Evolutionary conservation across 129 eudicot genomes (phyloP).

Genomic region (sunflower (Helianthus annuus)): DNA sequence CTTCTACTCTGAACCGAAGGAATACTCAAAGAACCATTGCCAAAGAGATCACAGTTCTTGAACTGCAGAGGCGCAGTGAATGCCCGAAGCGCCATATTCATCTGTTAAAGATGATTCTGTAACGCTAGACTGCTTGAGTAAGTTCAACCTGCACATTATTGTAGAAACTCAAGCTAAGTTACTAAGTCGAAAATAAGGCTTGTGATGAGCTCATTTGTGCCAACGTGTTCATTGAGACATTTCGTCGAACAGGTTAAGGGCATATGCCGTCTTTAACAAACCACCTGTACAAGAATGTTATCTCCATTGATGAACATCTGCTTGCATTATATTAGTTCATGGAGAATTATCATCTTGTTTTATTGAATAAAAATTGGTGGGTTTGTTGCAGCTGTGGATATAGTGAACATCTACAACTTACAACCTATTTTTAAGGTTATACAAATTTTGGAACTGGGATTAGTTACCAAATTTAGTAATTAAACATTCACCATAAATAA

Average conservation of each 20-base stretch:
- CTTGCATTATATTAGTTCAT: background rate
- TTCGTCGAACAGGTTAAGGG: slow-evolving; percentile 30
- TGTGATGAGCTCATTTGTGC: background rate
- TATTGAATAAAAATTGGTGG: no score
- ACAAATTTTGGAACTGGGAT: background rate
- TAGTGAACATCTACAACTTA: background rate
- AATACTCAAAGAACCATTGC: slow-evolving; percentile 24
- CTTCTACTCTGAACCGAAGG: slow-evolving; percentile 32
- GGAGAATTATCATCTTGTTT: background rate
- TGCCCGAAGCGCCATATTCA: slow-evolving; percentile 43
- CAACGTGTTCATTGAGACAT: slow-evolving; percentile 24
- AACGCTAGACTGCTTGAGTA: slow-evolving; percentile 5
- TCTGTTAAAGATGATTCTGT: slow-evolving; percentile 7
- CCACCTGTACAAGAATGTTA: background rate
- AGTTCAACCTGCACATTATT: slow-evolving; percentile 16
- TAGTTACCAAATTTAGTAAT: no score
- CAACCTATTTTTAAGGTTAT: background rate
- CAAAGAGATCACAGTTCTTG: slow-evolving; percentile 48
- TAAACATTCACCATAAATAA: background rate
- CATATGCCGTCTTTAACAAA: background rate
- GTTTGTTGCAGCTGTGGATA: no score
- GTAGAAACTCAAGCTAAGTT: background rate
- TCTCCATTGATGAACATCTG: background rate
- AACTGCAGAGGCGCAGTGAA: slow-evolving; percentile 33
- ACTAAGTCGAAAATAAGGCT: background rate